Percentiles rank a stretch among this genome's conserved stretches.
These are phyloP conservation scores for Blakeslea trispora DNA, from an alignment of 371 early-diverging fungal species.

Conservation along the genomic window DNA sequence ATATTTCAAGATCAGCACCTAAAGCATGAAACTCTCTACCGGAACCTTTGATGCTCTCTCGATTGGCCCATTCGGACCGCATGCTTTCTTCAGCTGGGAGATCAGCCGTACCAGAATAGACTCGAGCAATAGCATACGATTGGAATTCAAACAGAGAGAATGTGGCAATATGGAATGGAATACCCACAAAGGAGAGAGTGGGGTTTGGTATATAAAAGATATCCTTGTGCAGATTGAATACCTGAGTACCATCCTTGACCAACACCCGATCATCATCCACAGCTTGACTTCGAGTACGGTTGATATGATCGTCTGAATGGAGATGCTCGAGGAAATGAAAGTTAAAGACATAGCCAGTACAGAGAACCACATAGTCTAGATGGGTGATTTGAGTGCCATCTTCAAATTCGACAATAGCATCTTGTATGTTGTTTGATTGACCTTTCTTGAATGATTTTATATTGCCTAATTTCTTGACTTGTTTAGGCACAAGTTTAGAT, in stretches of 20 bases:
- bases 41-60: constrained; percentile 16
- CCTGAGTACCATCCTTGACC: constrained; percentile 44
- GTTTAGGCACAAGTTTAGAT: constrained; percentile 10
- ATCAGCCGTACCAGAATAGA: constrained; percentile 32
- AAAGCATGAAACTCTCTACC: constrained; percentile 32
- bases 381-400: constrained; percentile 41
- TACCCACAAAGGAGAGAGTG: constrained; percentile 56
- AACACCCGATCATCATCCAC: constrained; percentile 17
- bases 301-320: constrained; percentile 10
- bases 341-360: constrained; percentile 62
- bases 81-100: constrained; percentile 35
- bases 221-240: constrained; percentile 49
- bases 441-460: background rate
- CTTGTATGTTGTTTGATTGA: constrained; percentile 4
- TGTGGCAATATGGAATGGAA: constrained; percentile 58
- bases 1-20: constrained; percentile 25
- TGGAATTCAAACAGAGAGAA: constrained; percentile 59
- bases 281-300: constrained; percentile 3
- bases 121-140: constrained; percentile 45
- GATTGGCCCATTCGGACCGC: constrained; percentile 26
- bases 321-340: constrained; percentile 53
- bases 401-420: constrained; percentile 30
- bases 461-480: constrained; percentile 18
- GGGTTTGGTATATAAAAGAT: constrained; percentile 57
- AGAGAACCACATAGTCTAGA: constrained; percentile 54